Evolutionary conservation across 2,329 filamentous ascomycete genomes (phyloP).

Genomic region (Cladosporium phlei): DNA sequence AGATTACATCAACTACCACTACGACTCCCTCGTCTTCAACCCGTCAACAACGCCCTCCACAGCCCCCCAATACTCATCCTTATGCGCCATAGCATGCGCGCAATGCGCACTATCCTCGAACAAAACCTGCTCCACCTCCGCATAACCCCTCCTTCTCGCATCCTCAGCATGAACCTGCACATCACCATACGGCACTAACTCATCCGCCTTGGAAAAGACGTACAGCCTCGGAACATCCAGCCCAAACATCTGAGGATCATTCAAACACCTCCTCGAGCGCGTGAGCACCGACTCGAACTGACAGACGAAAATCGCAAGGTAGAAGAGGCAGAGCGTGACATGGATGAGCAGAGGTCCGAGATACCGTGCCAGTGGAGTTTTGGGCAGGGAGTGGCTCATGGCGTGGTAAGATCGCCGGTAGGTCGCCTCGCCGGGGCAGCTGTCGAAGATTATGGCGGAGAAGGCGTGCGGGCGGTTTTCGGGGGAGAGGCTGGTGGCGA

Average conservation of each 20-base stretch:
- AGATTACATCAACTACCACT: too few relatives aligned
- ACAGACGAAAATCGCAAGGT: conserved; percentile 5
- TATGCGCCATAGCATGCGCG: conserved; percentile 34
- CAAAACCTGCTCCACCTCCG: conserved; percentile 42
- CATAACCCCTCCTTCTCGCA: conserved; percentile 47
- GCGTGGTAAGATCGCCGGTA: conserved; percentile 17
- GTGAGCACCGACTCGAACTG: conserved; percentile 13
- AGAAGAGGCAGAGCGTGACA: conserved; percentile 12
- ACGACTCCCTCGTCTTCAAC: background rate
- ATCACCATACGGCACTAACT: conserved; percentile 53
- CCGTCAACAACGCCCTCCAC: background rate
- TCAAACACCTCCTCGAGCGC: conserved; percentile 13
- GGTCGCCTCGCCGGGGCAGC: conserved; percentile 23
- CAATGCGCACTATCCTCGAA: conserved; percentile 59
- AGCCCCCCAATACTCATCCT: conserved; percentile 9
- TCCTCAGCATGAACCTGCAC: conserved; percentile 52
- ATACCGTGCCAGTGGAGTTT: conserved; percentile 13
- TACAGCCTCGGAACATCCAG: conserved; percentile 45
- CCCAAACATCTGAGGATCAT: conserved; percentile 15
- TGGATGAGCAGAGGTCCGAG: conserved; percentile 15
- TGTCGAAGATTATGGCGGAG: conserved; percentile 26
- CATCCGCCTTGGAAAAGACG: conserved; percentile 55
- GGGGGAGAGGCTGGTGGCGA: conserved; percentile 18
- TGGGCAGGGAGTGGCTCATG: conserved; percentile 18
- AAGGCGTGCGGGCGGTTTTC: conserved; percentile 10